Conservation (phyloP, 257 asterid species). For the Fraxinus cuspidata region DNA sequence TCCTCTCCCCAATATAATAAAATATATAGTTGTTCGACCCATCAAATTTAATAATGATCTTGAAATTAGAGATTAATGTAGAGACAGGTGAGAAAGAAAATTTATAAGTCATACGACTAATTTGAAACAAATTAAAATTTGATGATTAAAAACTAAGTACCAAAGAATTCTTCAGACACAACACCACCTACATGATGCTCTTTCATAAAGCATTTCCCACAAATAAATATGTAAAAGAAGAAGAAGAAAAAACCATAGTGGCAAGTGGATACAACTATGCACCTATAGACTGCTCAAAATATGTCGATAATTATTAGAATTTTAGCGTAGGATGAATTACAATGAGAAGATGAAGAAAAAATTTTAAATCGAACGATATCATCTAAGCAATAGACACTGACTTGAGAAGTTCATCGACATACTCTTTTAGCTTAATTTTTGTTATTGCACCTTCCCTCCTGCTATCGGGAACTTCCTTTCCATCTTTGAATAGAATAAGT, state of each 20-base stretch:
- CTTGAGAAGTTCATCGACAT: conserved; percentile 59
- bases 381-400: conserved; percentile 36
- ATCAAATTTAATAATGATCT: too few relatives aligned
- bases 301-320: conserved; percentile 2
- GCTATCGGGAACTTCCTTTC: conserved; percentile 72
- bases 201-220: not conserved
- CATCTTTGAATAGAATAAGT: conserved; percentile 69
- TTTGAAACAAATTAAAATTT: too few relatives aligned
- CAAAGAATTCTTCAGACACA: too few relatives aligned
- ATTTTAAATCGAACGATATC: not conserved
- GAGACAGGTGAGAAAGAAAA: too few relatives aligned
- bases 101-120: too few relatives aligned
- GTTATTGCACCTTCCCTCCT: conserved; percentile 89
- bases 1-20: too few relatives aligned
- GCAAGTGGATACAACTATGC: not conserved
- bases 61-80: too few relatives aligned
- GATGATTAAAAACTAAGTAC: too few relatives aligned
- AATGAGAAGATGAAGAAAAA: not conserved
- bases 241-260: too few relatives aligned
- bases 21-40: too few relatives aligned
- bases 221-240: too few relatives aligned
- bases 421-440: conserved; percentile 67
- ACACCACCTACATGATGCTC: not conserved
- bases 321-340: conserved; percentile 1
- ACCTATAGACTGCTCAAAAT: conserved; percentile 23